Evolutionary conservation across 441 rosid genomes (phyloP).

Genomic region (Viola pubescens): DNA sequence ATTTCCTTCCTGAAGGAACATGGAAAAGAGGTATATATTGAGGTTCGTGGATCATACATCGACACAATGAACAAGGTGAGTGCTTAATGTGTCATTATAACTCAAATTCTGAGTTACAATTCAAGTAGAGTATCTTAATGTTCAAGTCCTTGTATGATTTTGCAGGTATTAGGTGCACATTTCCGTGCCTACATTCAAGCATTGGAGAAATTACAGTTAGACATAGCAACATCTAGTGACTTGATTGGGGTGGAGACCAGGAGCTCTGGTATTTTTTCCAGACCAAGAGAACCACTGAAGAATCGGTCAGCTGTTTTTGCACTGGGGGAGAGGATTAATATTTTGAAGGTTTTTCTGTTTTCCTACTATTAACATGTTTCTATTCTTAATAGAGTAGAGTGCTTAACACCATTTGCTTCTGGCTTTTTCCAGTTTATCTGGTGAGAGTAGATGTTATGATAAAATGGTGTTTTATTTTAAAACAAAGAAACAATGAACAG

Average conservation of each 20-base stretch:
- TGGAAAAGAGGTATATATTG: conserved; percentile 80
- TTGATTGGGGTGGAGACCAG: conserved; percentile 97
- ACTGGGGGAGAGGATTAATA: conserved; percentile 81
- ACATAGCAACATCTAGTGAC: conserved; percentile 91
- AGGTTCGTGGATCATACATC: conserved; percentile 89
- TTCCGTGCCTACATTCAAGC: conserved; percentile 98
- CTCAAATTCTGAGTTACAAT: background rate
- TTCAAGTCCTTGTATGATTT: conserved; percentile 5
- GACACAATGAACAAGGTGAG: conserved; percentile 99
- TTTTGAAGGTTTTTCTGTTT: conserved; percentile 63
- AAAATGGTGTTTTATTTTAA: no score
- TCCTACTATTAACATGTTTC: no score
- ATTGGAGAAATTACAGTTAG: conserved; percentile 88
- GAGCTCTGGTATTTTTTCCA: conserved; percentile 73
- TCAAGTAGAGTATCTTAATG: background rate
- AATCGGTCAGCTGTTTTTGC: conserved; percentile 96
- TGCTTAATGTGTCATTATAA: background rate
- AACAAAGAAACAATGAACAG: no score
- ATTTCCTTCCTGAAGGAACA: conserved; percentile 88
- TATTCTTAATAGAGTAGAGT: no score
- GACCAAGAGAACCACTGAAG: conserved; percentile 86
- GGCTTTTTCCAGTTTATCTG: no score
- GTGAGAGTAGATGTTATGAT: no score
- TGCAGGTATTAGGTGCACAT: conserved; percentile 98
- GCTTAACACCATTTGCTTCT: no score